phyloP scores from a whole-genome alignment of 2,329 filamentous ascomycete genomes.

The Fusarium sororula region DNA sequence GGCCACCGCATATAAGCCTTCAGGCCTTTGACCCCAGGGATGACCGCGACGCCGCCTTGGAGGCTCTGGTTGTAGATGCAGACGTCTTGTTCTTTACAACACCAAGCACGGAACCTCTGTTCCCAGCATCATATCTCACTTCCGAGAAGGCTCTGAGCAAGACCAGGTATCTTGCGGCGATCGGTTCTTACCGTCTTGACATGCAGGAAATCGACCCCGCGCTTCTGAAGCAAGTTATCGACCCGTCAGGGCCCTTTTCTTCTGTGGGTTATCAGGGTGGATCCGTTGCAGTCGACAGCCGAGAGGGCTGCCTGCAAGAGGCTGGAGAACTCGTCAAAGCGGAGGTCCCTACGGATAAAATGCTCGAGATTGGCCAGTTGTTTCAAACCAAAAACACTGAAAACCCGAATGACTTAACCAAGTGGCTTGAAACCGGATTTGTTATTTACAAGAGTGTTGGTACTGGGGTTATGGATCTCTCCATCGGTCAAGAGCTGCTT shows the following conservation, averaged over 20 bases:
- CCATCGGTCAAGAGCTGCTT: slow-evolving; percentile 68
- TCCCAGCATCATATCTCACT: slow-evolving; percentile 36
- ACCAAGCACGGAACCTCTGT: slow-evolving; percentile 43
- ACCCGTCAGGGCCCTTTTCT: slow-evolving; percentile 13
- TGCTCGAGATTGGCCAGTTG: slow-evolving; percentile 62
- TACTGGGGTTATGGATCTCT: slow-evolving; percentile 73
- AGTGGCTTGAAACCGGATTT: slow-evolving; percentile 71
- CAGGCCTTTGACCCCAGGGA: slow-evolving; percentile 12
- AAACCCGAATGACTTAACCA: slow-evolving; percentile 49
- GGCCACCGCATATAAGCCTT: slow-evolving; percentile 28
- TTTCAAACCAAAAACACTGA: slow-evolving; percentile 45
- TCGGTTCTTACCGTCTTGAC: slow-evolving; percentile 46
- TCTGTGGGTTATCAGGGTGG: slow-evolving; percentile 2
- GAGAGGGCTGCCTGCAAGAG: slow-evolving; percentile 44
- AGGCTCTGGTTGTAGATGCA: slow-evolving; percentile 28
- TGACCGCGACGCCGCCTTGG: slow-evolving; percentile 22
- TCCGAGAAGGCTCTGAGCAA: slow-evolving; percentile 36
- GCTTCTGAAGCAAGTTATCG: slow-evolving; percentile 35
- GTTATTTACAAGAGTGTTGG: slow-evolving; percentile 77
- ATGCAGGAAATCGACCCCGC: slow-evolving; percentile 48
- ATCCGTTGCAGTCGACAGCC: slow-evolving; percentile 40
- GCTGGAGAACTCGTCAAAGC: slow-evolving; percentile 46
- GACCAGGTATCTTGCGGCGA: slow-evolving; percentile 43
- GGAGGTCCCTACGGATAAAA: slow-evolving; percentile 27
- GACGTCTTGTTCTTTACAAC: slow-evolving; percentile 48